Base-by-base conservation (phyloP, 176 grass and related monocot genomes). In the Oropetium thomaeum region DNA sequence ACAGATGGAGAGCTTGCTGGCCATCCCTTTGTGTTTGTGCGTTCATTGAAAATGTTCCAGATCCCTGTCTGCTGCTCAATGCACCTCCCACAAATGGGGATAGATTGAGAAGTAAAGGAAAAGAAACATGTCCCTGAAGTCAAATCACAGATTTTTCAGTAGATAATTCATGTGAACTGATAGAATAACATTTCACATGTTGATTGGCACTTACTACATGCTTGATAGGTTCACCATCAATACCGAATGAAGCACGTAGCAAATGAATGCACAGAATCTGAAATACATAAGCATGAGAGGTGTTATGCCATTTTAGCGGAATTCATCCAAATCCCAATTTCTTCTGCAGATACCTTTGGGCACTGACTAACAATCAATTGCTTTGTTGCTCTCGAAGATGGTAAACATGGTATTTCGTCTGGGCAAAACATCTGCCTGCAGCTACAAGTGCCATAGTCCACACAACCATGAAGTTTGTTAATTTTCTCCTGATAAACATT, bases 241-340 rank as follows among this genome's bases (percentile, higher is more conserved):
- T 9, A 80, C 78, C 59, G 70, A 92, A 76, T 58, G 85, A 90
- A 90, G 91, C 89, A 37, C 96, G 96, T 73, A 90, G 82, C 67
- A 99, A 76, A 88, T 99, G 91, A 70, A 99, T 88, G 87, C 96
- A 94, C 75, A 92, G 31, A 77, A 92, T 90, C 96, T 95, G 69
- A 30, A 73, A 62, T 41, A 83, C 44, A 79, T 70, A 41, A 76
- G 68, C 51, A 73, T 27, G 30, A 20, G n/a, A 84, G 32, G 57
- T 86, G 58, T 82, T 58, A 78, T 27, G 20, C 42, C 45, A 74
- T 37, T 76, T 49, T 54, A 82, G 55, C 26, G 74, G 9, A 83
- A 47, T 79, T 75, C 44, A 53, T 66, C 48, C 3, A 71, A 54
- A 10, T 82, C 52, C 22, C 62, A 53, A 81, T 29, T 67, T 44